Base-by-base conservation (phyloP, 2,329 filamentous ascomycete species). In the Exophiala calicioides region DNA sequence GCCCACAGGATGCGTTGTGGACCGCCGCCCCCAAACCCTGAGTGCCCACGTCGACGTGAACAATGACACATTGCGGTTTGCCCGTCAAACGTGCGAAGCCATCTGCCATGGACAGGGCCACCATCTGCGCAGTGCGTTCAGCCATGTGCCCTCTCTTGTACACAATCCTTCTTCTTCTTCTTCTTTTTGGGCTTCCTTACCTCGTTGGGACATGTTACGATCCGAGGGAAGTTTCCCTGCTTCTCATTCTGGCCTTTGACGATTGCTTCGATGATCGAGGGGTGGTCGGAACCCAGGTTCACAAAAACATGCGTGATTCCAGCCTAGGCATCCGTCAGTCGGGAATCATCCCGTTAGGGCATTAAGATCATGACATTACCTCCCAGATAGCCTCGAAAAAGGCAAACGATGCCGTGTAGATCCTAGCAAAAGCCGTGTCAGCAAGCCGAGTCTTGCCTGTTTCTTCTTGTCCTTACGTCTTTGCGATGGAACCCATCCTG, bases 361-460 rank as follows among this genome's bases (percentile, higher is more conserved):
- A 20, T 15, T 30, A 82, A 79, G 18, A n/a, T 3, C 5, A 37
- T 26, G 15, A 5, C 67, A 77, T 77, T 62, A 79, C 78, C 67
- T 88, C 84, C 82, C 83, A 88, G 37, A 90, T 70, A 23, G 85
- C 84, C 72, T 91, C 87, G 56, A 91, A 90, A 67, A 91, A 90
- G 65, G 86, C 87, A 60, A 84, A 87, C 0, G 86, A 88, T 9
- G 87, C 81, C 6, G 87, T 90, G 64, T 90, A 76, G 23, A 44
- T 21, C 19, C 51, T 57, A 29, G 38, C 8, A 29, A 36, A 18
- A 12, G 23, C 20, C n/a, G 29, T 53, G n/a, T n/a, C 42, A 47
- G 45, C 24, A 26, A 21, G 33, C 15, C n/a, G 16, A n/a, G n/a
- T n/a, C n/a, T n/a, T n/a, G n/a, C n/a, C n/a, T 34, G 3, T 2